Base-by-base conservation (phyloP, 805 yeast genomes). In the Yamadazyma akitaensis region DNA sequence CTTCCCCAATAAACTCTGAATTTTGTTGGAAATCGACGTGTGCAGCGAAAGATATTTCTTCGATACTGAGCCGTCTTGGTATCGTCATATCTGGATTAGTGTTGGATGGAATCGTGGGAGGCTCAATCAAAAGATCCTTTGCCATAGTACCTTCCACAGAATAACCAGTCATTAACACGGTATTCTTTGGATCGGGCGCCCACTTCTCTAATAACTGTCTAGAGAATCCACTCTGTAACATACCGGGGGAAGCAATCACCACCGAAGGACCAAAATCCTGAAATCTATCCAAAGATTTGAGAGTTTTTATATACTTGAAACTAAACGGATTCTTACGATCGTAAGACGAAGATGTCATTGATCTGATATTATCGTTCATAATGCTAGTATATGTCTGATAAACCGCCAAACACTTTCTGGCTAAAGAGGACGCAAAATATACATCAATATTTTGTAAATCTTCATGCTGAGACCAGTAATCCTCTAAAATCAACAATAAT, bases 61-160 rank as follows among this genome's bases (percentile, higher is more conserved):
- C 97, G 14, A 94, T 84, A 40, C 79, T 80, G 46, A 95, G 68
- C 53, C 97, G 76, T 59, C 99, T 81, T 5, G 98, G 97, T 35
- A 94, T 85, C 49, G 81, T 79, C 16, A 83, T 69, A 50, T 90
- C 97, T 0, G 96, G 88, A 54, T 88, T 88, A n/a, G 75, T 70
- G 19, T 81, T 70, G 0, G 97, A 85, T 1, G 94, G 95, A 41
- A 94, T 88, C n/a, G 88, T 86, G 33, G 81, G 80, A 0, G 99
- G 99, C 57, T 91, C 97, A 21, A 89, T 80, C 53, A 94, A 72
- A 24, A 94, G 71, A 45, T 80, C 86, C 61, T 92, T 94, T 0
- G 99, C 99, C 88, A 94, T 81, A 0, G 99, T 94, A 16, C 99
- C 99, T 61, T 94, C 99, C 8, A 94, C 96, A 6, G 98, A 91